Conservation (phyloP, 2,329 filamentous ascomycete genomes). For the Aspergillus ochraceus region DNA sequence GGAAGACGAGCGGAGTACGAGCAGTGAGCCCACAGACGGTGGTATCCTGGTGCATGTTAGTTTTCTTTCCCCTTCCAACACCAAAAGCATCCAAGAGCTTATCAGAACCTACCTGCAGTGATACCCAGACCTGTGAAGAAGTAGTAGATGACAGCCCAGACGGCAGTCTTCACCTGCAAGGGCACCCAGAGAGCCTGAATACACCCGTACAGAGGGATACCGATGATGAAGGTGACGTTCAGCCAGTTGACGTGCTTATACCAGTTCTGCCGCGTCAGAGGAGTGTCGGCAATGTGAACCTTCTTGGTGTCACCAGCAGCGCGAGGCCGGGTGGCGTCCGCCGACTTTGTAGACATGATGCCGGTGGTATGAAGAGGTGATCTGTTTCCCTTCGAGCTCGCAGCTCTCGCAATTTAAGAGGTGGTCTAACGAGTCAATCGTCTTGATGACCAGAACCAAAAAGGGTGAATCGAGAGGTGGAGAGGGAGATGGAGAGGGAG, state of each 20-base stretch:
- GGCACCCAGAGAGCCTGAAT: conserved; percentile 78
- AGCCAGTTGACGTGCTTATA: conserved; percentile 94
- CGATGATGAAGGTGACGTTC: conserved; percentile 77
- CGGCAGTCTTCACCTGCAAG: conserved; percentile 66
- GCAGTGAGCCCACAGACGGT: conserved; percentile 83
- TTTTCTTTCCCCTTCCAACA: background rate
- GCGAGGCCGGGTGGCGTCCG: conserved; percentile 34
- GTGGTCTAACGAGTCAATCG: background rate
- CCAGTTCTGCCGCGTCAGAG: conserved; percentile 81
- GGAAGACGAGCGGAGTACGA: conserved; percentile 77
- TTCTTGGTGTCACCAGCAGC: conserved; percentile 58
- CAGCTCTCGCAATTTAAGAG: background rate
- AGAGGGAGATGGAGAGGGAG: conserved; percentile 3
- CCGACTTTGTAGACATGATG: conserved; percentile 39
- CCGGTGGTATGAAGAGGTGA: background rate
- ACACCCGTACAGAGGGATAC: conserved; percentile 72
- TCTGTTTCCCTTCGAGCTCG: conserved; percentile 1
- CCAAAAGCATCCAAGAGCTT: background rate
- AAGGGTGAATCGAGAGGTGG: background rate
- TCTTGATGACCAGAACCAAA: background rate
- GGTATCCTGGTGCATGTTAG: conserved; percentile 56
- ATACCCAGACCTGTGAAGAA: conserved; percentile 81
- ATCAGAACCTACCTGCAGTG: conserved; percentile 62
- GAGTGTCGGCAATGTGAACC: conserved; percentile 80
- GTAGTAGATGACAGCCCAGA: conserved; percentile 77